These are phyloP conservation scores for Corylus americana DNA, from an alignment of 306 rosid genomes.

Conservation along the genomic window DNA sequence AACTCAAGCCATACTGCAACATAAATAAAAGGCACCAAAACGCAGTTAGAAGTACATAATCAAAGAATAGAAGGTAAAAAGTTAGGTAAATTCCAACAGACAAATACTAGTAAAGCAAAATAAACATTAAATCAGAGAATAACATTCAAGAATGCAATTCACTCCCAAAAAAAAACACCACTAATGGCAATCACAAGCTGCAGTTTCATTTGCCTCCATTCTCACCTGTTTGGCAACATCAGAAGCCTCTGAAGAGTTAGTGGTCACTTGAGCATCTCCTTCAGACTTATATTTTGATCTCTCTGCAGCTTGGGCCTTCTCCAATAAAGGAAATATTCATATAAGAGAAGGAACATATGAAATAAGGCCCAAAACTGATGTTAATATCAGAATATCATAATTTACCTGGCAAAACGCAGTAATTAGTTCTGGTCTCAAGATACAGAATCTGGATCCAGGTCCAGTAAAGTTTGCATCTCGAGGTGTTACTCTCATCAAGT, in stretches of 20 bases:
- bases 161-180: background rate
- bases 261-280: conserved; percentile 34
- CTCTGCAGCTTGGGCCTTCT: conserved; percentile 67
- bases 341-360: conserved; percentile 22
- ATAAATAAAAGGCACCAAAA: background rate
- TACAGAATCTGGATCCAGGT: conserved; percentile 83
- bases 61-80: background rate
- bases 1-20: background rate
- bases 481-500: conserved; percentile 97
- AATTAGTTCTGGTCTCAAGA: conserved; percentile 86
- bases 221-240: conserved; percentile 47
- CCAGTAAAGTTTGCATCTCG: conserved; percentile 94
- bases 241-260: conserved; percentile 41
- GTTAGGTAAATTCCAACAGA: background rate
- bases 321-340: conserved; percentile 26
- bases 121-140: conserved; percentile 1
- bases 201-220: conserved; percentile 16
- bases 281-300: conserved; percentile 54
- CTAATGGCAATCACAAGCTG: conserved; percentile 17
- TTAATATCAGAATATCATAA: conserved; percentile 1
- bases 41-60: background rate
- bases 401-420: conserved; percentile 81
- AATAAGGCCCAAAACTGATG: conserved; percentile 1
- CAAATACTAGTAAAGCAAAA: background rate
- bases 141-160: background rate